Evolutionary conservation across 108 stramenopile genomes (phyloP), one percentile per base, ranked within the genome.

Genomic region (Cyclostephanos invisitatus): DNA sequence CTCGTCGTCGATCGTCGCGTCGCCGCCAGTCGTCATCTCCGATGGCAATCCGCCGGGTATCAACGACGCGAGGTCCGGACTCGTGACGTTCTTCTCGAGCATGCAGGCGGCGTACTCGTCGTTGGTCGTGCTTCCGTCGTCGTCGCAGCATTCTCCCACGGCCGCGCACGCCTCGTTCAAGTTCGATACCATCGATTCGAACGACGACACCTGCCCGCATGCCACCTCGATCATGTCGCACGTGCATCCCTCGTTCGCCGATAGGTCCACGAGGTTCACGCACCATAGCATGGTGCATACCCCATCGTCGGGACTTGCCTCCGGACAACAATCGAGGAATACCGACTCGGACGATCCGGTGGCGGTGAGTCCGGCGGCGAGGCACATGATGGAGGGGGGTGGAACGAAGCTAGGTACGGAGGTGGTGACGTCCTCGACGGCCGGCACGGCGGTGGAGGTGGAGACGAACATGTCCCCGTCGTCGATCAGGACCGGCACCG

Each of bases 231-330:
- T 3, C 21, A n/a, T 3, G 2, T 20, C 60, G 37, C 60, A 61
- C 20, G 10, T 37, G 37, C 60, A 61, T 18, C 37, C 37, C 2
- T 42, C 60, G 7, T 37, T 38, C 2, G 56, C 12, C 5, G 15
- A 4, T 0, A 0, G 4, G 17, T 20, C 11, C 37, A 21, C 2
- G 15, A 12, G 25, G 9, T 40, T 5, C 20, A 61, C 18, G 36
- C 60, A 61, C 60, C 60, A 61, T 37, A 61, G n/a, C 28, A 61
- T 61, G 60, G 60, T 61, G 60, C 60, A 61, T 4, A 61, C 22
- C 0, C 60, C 60, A 9, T 61, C 60, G 60, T 36, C 17, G 3
- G 60, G 60, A 20, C 21, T 18, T 9, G 36, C 40, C 2, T 3
- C 8, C 20, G 60, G 60, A 20, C 60, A 61, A 40, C 60, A 61